Evolutionary conservation across 2,329 filamentous ascomycete genomes (phyloP).

Genomic region (Apiospora phragmitis): DNA sequence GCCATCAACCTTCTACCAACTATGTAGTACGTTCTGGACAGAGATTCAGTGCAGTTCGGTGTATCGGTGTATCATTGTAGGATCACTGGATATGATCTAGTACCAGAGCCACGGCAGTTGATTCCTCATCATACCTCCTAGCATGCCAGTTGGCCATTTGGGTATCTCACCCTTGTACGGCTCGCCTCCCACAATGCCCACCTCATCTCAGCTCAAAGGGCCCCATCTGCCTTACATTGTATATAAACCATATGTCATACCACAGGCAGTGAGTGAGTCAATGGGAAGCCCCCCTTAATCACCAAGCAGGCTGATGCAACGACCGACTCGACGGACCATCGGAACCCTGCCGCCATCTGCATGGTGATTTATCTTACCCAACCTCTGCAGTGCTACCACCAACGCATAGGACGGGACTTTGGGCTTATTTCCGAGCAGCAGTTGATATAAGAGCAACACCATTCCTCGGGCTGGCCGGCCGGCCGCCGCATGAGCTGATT

Average conservation of each 20-base stretch:
- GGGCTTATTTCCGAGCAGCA: neutral
- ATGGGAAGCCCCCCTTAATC: neutral
- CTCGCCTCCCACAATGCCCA: neutral
- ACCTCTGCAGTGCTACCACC: neutral
- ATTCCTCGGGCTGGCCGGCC: neutral
- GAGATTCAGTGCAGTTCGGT: neutral
- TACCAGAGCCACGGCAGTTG: neutral
- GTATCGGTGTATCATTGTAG: no score
- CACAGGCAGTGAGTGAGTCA: neutral
- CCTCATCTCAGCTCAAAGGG: neutral
- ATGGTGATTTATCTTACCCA: neutral
- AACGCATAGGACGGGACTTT: neutral
- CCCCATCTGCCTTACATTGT: neutral
- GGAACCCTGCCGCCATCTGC: neutral
- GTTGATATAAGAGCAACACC: neutral
- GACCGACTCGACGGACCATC: neutral
- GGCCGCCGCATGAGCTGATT: neutral
- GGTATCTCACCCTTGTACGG: neutral
- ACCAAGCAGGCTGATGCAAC: neutral
- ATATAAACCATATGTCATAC: neutral
- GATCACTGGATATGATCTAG: no score
- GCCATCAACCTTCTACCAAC: neutral
- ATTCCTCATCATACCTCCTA: neutral
- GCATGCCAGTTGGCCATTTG: neutral
- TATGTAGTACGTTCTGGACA: neutral